A percentile compares a stretch with the other conserved stretches of the same genome.
Evolutionary conservation across 345 rosid species (phyloP).

Genomic region (Corchorus capsularis): DNA sequence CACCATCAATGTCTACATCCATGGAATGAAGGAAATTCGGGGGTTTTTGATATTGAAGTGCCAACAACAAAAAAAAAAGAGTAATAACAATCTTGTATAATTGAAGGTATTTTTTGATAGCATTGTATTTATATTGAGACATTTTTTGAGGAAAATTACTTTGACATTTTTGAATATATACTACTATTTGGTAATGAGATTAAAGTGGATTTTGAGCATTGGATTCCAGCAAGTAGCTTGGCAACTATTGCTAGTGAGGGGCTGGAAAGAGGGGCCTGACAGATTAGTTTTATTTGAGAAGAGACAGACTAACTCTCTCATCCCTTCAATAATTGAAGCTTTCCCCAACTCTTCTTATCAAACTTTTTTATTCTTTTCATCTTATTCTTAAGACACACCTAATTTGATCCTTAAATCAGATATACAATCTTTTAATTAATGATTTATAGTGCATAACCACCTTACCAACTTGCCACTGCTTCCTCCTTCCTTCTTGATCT

Average conservation of each 20-base stretch:
- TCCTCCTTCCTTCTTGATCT: neutral
- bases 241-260: slow-evolving; percentile 23
- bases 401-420: slow-evolving; percentile 24
- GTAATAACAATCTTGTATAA: neutral
- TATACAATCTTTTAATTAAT: neutral
- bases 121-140: neutral
- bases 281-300: slow-evolving; percentile 7
- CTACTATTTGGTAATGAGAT: neutral
- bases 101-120: neutral
- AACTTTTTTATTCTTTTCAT: neutral
- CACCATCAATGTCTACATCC: too few species aligned
- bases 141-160: too few species aligned
- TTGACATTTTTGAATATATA: neutral
- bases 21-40: too few species aligned
- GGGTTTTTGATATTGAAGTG: too few species aligned
- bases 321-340: slow-evolving; percentile 40
- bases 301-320: slow-evolving; percentile 26
- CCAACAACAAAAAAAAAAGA: too few species aligned
- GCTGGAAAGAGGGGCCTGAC: slow-evolving; percentile 24
- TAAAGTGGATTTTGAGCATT: slow-evolving; percentile 7
- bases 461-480: slow-evolving; percentile 6
- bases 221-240: slow-evolving; percentile 29
- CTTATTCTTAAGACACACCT: slow-evolving; percentile 28
- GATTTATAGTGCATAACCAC: slow-evolving; percentile 27
- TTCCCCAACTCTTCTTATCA: neutral